Evolutionary conservation across 352 stramenopile species (phyloP).

Genomic region (Plasmopara muralis): DNA sequence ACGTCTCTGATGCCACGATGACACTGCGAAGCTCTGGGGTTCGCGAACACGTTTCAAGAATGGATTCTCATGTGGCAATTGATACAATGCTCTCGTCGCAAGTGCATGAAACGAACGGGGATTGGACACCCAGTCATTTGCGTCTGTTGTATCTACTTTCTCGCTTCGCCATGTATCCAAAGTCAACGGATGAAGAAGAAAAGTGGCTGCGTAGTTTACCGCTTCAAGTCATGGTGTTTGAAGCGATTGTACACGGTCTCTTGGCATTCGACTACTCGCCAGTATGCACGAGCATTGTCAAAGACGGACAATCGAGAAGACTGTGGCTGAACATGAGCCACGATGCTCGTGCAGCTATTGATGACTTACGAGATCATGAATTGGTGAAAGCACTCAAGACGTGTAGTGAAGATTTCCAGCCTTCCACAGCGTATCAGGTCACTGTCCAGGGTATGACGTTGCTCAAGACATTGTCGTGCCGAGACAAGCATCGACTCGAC

Average conservation of each 20-base stretch:
- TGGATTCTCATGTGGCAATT: constrained; percentile 15
- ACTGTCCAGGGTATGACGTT: constrained; percentile 35
- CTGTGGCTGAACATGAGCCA: constrained; percentile 94
- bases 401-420: constrained; percentile 91
- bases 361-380: constrained; percentile 93
- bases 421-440: constrained; percentile 92
- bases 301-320: constrained; percentile 74
- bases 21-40: constrained; percentile 17
- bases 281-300: constrained; percentile 91
- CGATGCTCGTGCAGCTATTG: constrained; percentile 93
- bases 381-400: constrained; percentile 94
- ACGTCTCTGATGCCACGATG: constrained; percentile 4
- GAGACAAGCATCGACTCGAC: constrained; percentile 55
- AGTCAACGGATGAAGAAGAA: constrained; percentile 86
- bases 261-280: constrained; percentile 97
- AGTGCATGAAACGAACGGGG: not conserved
- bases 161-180: constrained; percentile 90
- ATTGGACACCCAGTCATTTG: constrained; percentile 88
- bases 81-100: not conserved
- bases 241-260: constrained; percentile 91
- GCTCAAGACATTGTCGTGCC: constrained; percentile 31
- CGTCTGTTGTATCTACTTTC: constrained; percentile 95
- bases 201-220: constrained; percentile 94
- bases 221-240: constrained; percentile 95
- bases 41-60: constrained; percentile 28